These are phyloP conservation scores for Austroboletus eburneus DNA, from an alignment of 768 basidiomycete genomes.

Conservation along the genomic window DNA sequence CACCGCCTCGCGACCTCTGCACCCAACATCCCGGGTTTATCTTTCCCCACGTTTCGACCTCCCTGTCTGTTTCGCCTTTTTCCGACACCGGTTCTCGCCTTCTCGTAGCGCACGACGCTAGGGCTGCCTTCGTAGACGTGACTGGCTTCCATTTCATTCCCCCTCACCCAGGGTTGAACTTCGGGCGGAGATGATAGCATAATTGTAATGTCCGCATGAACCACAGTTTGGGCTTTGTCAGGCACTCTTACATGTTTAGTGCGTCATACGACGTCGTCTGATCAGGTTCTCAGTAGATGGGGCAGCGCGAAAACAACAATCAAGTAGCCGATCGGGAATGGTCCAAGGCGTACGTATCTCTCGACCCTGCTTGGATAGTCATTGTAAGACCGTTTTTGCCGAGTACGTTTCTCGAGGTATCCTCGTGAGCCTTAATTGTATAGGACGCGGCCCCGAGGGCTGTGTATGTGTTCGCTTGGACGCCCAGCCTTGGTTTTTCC, in stretches of 20 bases:
- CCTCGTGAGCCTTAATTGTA: too few species aligned
- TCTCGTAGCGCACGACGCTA: conserved; percentile 28
- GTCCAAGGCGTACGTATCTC: too few species aligned
- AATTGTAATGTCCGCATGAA: neutral
- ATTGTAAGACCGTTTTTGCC: neutral
- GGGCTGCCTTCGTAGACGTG: conserved; percentile 28
- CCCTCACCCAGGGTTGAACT: conserved; percentile 7
- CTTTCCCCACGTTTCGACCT: conserved; percentile 11
- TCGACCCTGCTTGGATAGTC: too few species aligned
- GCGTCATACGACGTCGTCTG: neutral
- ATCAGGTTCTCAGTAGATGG: neutral
- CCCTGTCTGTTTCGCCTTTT: conserved; percentile 10
- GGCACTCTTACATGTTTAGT: neutral
- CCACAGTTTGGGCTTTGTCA: neutral
- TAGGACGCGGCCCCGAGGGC: neutral
- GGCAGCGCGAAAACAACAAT: too few species aligned
- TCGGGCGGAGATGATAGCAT: conserved; percentile 7
- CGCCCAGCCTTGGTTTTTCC: neutral
- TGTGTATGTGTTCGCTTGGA: too few species aligned
- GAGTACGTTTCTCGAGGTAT: too few species aligned
- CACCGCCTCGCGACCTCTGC: conserved; percentile 6
- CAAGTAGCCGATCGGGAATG: too few species aligned
- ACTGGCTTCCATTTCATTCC: conserved; percentile 1
- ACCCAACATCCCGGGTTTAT: conserved; percentile 3
- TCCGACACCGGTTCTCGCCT: conserved; percentile 11